Evolutionary conservation across 306 rosid genomes (phyloP), one percentile per base, ranked within the genome.

Genomic region (Malus sylvestris): DNA sequence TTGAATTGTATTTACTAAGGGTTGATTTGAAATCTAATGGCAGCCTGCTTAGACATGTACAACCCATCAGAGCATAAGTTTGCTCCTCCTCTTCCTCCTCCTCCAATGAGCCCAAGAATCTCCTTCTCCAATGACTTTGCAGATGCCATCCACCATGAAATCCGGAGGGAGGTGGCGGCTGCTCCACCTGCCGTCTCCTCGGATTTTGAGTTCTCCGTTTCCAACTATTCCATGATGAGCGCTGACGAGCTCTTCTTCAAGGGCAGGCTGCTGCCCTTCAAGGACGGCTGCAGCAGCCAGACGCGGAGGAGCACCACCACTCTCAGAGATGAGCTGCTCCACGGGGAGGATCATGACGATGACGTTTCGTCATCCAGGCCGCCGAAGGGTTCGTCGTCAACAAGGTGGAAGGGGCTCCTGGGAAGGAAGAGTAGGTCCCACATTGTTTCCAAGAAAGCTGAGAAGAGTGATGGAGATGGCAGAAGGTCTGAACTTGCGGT

Each of bases 191-290:
- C 55, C 5, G 55, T 51, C 55, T 85, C 96, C 32, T 88, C 98
- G 0, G 98, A 95, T 74, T 95, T 95, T 58, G 96, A 95, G 82
- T 95, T 95, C 68, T 92, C 97, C 1, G 88, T 85, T 63, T 44
- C 86, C 14, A 86, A 86, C 81, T 80, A 87, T 72, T 81, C 97
- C 32, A 92, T 90, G 97, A 88, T 93, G 91, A 92, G 93, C 60
- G 98, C 98, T 71, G 98, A 95, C 77, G 90, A 95, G 81, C 97
- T 95, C 79, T 95, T 95, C 87, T 88, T 22, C 55, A 92, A 95
- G 61, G 98, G 98, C 0, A 86, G 89, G 83, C 40, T 95, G 80
- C 79, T 95, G 76, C 96, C 98, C 3, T 92, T 82, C 84, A 92
- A 87, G 80, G 91, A 86, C 29, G 80, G 76, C 51, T 13, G 67